A percentile compares a stretch with the other conserved stretches of the same genome.
Evolutionary conservation across 139 green algal species (phyloP).

Genomic region (Haematococcus lacustris): DNA sequence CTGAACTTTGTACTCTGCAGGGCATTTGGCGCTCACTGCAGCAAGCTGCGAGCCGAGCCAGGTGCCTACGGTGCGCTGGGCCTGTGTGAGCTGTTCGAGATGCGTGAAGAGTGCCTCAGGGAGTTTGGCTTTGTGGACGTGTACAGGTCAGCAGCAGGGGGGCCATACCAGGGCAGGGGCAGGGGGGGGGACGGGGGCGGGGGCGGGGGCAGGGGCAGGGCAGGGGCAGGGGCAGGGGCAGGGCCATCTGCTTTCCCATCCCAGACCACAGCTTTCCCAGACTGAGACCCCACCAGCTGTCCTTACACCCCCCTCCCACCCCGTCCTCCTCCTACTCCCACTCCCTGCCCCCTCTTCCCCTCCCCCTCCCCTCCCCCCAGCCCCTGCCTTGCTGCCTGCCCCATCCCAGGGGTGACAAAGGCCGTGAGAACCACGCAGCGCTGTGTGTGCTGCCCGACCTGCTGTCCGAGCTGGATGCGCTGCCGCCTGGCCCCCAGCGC

Average conservation of each 20-base stretch:
- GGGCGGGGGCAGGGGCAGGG: too few relatives aligned
- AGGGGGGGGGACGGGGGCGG: neutral
- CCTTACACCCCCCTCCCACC: too few relatives aligned
- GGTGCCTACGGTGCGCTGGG: constrained; percentile 80
- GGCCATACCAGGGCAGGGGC: neutral
- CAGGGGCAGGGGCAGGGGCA: too few relatives aligned
- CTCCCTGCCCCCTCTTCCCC: too few relatives aligned
- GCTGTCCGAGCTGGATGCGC: constrained; percentile 80
- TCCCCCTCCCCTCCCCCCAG: neutral
- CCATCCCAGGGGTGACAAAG: constrained; percentile 46
- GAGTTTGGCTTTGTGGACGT: constrained; percentile 94
- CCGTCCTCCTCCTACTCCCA: too few relatives aligned
- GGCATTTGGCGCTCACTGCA: constrained; percentile 75
- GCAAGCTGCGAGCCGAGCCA: constrained; percentile 61
- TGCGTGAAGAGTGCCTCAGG: constrained; percentile 94
- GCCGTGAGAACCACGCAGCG: constrained; percentile 81
- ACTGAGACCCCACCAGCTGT: too few relatives aligned
- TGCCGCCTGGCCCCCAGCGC: constrained; percentile 21
- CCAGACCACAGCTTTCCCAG: too few relatives aligned
- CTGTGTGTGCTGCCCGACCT: constrained; percentile 85
- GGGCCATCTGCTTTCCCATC: too few relatives aligned
- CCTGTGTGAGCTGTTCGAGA: constrained; percentile 89
- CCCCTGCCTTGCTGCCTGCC: neutral
- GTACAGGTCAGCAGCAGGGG: constrained; percentile 67
- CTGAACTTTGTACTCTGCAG: constrained; percentile 13